phyloP scores from a whole-genome alignment of 164 flowering plant genomes.

The Chimonanthus praecox region DNA sequence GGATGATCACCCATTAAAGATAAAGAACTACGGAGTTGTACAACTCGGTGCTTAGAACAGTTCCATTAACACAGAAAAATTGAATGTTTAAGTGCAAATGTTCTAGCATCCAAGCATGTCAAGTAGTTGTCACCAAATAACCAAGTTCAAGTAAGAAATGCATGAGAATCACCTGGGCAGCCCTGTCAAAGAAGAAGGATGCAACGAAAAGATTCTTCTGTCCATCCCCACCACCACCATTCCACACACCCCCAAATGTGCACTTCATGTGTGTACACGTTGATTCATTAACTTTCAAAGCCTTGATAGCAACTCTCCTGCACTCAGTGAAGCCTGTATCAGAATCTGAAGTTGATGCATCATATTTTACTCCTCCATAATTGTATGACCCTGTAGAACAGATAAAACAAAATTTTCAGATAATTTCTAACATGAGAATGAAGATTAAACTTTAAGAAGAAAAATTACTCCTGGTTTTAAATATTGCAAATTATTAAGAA shows the following conservation, averaged over 20 bases:
- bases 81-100: too few species aligned
- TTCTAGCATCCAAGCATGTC: too few species aligned
- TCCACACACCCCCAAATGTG: conserved; percentile 97
- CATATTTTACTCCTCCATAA: conserved; percentile 56
- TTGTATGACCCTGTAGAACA: conserved; percentile 50
- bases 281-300: conserved; percentile 71
- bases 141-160: background rate
- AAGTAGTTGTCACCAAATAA: too few species aligned
- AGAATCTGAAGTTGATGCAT: conserved; percentile 51
- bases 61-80: too few species aligned
- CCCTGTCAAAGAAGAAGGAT: conserved; percentile 96
- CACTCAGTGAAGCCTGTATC: conserved; percentile 60
- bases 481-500: too few species aligned
- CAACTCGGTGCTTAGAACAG: too few species aligned
- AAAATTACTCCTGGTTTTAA: too few species aligned
- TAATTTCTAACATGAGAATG: background rate
- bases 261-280: conserved; percentile 93
- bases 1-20: too few species aligned
- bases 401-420: background rate
- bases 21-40: too few species aligned
- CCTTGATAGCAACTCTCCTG: conserved; percentile 51
- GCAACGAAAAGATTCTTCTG: conserved; percentile 91
- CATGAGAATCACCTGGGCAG: conserved; percentile 73
- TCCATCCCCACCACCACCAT: conserved; percentile 99
- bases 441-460: background rate